Evolutionary conservation across 768 basidiomycete genomes (phyloP), one percentile per base, ranked within the genome.

Genomic region (Psilocybe subaeruginosa): DNA sequence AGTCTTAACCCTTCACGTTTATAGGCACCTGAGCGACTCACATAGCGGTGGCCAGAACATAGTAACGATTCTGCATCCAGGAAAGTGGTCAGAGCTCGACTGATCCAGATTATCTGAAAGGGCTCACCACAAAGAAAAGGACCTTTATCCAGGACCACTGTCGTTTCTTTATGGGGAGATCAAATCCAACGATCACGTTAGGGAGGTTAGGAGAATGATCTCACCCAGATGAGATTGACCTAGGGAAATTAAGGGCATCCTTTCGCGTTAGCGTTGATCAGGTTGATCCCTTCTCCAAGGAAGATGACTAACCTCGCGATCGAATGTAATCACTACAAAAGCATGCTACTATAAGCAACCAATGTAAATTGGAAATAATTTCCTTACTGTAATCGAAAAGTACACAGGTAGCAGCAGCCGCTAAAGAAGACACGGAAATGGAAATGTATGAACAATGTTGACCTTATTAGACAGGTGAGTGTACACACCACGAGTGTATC

Each of bases 221-320:
- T 19, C 11, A 43, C 54, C 54, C 54, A 54, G 1, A 54, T 54
- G 37, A 43, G 19, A 39, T 54, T 54, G 2, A 54, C 54, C 54
- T 54, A 31, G 9, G 14, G 16, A 30, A 31, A 8, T 3, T 31
- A 1, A 31, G 16, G 30, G 27, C 50, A 31, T 23, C 23, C 23
- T 23, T 23, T 23, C 23, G 23, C 23, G 2, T 23, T 2, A 23
- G 23, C 23, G 23, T 2, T 5, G 30, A 30, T 7, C 17, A 2
- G 1, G 9, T 5, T 3, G 16, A 51, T 23, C 29, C 0, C 1
- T 51, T 29, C 16, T 12, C 27, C 12, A 0, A 50, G 29, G 30
- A 11, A 14, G 2, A 2, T 23, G 23, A 23, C 23, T 23, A 2
- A 23, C 23, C 23, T 23, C 23, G 23, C 23, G 23, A 2, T 23